Evolutionary conservation across 192 early-diverging fungal species (phyloP).

Genomic region (Radiomyces spectabilis): DNA sequence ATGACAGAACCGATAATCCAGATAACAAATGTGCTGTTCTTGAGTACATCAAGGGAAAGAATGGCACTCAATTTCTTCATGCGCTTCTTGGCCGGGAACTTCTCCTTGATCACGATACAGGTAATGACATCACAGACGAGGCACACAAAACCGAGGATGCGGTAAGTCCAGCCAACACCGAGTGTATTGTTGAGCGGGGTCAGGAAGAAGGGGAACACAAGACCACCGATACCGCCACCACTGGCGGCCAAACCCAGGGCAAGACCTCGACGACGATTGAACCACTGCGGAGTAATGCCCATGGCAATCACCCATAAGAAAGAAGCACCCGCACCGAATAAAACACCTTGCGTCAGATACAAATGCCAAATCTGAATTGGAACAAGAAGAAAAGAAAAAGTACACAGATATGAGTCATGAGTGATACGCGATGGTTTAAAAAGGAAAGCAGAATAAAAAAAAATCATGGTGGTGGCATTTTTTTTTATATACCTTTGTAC

Average conservation of each 20-base stretch:
- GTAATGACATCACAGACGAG: slow-evolving; percentile 1
- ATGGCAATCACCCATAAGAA: slow-evolving; percentile 1
- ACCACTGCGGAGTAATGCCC: slow-evolving; percentile 28
- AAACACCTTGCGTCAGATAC: slow-evolving; percentile 56
- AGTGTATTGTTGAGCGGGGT: slow-evolving; percentile 43
- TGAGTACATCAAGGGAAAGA: slow-evolving; percentile 12
- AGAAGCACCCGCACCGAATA: slow-evolving; percentile 39
- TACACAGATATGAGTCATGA: background rate
- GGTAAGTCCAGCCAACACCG: slow-evolving; percentile 44
- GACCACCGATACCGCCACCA: slow-evolving; percentile 66
- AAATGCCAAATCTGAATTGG: slow-evolving; percentile 53
- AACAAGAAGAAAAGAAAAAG: no score
- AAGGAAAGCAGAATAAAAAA: background rate
- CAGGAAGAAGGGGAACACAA: slow-evolving; percentile 55
- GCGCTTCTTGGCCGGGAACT: background rate
- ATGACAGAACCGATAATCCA: slow-evolving; percentile 13
- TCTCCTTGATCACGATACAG: slow-evolving; percentile 3
- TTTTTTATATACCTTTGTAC: background rate
- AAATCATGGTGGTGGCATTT: background rate
- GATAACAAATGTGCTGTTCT: slow-evolving; percentile 9
- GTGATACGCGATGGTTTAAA: background rate
- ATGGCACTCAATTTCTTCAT: slow-evolving; percentile 7
- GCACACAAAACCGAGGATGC: slow-evolving; percentile 20
- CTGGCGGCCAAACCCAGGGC: slow-evolving; percentile 46
- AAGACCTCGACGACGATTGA: slow-evolving; percentile 43